Conservation (phyloP, 441 rosid species). For the Melianthus villosus region DNA sequence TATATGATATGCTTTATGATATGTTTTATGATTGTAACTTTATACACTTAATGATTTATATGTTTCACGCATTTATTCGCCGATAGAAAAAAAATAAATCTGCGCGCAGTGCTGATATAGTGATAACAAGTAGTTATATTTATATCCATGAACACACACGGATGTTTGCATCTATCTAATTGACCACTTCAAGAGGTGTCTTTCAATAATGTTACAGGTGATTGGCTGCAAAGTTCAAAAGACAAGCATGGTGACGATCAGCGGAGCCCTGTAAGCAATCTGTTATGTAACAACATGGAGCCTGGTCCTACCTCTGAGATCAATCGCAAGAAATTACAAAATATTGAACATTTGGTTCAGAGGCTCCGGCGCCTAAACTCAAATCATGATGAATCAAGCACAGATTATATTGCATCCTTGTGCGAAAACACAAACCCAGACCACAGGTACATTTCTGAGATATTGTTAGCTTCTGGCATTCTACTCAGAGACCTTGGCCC, state of each 20-base stretch:
- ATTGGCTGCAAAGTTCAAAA: too few relatives aligned
- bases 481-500: constrained; percentile 61
- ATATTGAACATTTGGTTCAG: constrained; percentile 59
- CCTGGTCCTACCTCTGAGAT: constrained; percentile 40
- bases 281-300: constrained; percentile 13
- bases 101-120: too few relatives aligned
- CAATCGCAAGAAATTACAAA: constrained; percentile 64
- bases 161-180: too few relatives aligned
- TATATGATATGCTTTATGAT: too few relatives aligned
- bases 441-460: constrained; percentile 80
- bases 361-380: constrained; percentile 66
- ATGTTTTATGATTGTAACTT: too few relatives aligned
- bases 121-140: too few relatives aligned
- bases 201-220: too few relatives aligned
- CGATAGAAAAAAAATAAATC: too few relatives aligned
- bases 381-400: constrained; percentile 60
- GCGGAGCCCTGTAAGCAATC: constrained; percentile 30
- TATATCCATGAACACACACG: too few relatives aligned
- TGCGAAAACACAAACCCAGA: constrained; percentile 68
- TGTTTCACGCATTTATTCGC: too few relatives aligned
- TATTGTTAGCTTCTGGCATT: constrained; percentile 77
- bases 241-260: background rate
- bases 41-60: too few relatives aligned
- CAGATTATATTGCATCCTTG: constrained; percentile 83
- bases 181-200: too few relatives aligned